phyloP scores from a whole-genome alignment of 108 stramenopile genomes.

The Nannochloropsis oceanica region DNA sequence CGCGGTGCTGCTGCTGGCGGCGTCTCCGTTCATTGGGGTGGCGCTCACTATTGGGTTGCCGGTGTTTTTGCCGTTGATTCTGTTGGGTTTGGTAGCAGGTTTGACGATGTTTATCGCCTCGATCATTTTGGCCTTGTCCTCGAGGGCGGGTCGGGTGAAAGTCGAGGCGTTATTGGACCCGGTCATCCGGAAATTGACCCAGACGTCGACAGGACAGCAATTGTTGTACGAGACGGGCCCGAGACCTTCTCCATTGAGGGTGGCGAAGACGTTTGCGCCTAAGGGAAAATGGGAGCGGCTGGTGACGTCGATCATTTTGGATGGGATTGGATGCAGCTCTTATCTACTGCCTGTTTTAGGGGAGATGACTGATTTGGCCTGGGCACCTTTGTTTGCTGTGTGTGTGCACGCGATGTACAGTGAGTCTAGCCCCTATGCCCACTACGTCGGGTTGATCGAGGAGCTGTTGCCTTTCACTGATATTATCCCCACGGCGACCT shows the following conservation, averaged over 20 bases:
- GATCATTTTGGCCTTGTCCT: background rate
- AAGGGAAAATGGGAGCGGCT: slow-evolving; percentile 49
- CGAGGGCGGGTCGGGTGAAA: background rate
- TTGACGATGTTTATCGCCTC: background rate
- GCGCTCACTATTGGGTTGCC: background rate
- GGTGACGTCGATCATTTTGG: slow-evolving; percentile 47
- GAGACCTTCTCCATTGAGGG: slow-evolving; percentile 50
- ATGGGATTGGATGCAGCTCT: slow-evolving; percentile 55
- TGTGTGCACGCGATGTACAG: slow-evolving; percentile 74
- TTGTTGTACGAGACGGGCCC: slow-evolving; percentile 62
- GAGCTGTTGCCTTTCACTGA: slow-evolving; percentile 84
- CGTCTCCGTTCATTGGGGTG: background rate
- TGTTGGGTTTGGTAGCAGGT: background rate
- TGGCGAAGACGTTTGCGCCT: slow-evolving; percentile 47
- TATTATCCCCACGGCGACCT: slow-evolving; percentile 64
- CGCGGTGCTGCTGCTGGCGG: background rate
- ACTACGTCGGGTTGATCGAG: slow-evolving; percentile 35
- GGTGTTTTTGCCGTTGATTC: background rate
- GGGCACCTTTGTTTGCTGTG: slow-evolving; percentile 70
- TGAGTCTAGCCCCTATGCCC: slow-evolving; percentile 38
- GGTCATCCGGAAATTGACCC: background rate
- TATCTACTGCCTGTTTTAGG: slow-evolving; percentile 70
- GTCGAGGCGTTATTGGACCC: background rate
- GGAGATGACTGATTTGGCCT: slow-evolving; percentile 63
- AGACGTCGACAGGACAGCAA: slow-evolving; percentile 38